Percentiles rank a stretch among this genome's conserved stretches.
Conservation (phyloP, 2,329 filamentous ascomycete species). For the Fusarium piperis region DNA sequence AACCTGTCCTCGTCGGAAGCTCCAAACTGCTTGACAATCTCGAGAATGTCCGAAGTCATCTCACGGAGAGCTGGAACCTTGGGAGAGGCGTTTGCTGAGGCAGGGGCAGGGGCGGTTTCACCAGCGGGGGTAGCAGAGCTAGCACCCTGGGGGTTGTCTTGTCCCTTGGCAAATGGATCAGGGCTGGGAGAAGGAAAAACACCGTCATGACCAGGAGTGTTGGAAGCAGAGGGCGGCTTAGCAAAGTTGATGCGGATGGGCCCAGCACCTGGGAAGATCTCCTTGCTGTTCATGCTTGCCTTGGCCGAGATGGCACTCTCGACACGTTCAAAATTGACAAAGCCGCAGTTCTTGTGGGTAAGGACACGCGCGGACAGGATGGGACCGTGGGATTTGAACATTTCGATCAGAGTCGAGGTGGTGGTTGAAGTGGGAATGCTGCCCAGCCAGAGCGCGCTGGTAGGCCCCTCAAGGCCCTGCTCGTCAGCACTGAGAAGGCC, state of each 20-base stretch:
- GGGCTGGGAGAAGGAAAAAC: conserved; percentile 91
- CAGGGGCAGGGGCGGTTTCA: conserved; percentile 49
- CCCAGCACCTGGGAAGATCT: conserved; percentile 96
- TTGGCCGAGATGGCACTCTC: conserved; percentile 93
- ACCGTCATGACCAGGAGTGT: conserved; percentile 88
- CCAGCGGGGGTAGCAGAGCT: conserved; percentile 44
- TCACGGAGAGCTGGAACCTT: conserved; percentile 79
- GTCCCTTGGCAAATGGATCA: conserved; percentile 76
- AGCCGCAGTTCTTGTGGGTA: conserved; percentile 98
- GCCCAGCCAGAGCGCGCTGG: conserved; percentile 93
- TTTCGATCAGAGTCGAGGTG: conserved; percentile 91
- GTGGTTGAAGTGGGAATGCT: conserved; percentile 98
- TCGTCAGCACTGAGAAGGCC: conserved; percentile 78
- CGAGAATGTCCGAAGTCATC: conserved; percentile 82
- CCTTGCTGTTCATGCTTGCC: conserved; percentile 89
- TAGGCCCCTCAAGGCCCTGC: conserved; percentile 85
- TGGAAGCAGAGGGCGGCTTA: conserved; percentile 90
- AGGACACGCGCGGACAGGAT: conserved; percentile 93
- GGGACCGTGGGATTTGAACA: conserved; percentile 92
- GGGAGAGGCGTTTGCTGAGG: conserved; percentile 58
- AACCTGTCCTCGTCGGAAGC: conserved; percentile 80
- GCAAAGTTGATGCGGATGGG: conserved; percentile 97
- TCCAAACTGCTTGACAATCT: conserved; percentile 89
- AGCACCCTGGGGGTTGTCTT: conserved; percentile 53
- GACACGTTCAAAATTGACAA: conserved; percentile 94